Conservation (phyloP, 495 filamentous ascomycete genomes). For the Podospora bellae-mahoneyi region DNA sequence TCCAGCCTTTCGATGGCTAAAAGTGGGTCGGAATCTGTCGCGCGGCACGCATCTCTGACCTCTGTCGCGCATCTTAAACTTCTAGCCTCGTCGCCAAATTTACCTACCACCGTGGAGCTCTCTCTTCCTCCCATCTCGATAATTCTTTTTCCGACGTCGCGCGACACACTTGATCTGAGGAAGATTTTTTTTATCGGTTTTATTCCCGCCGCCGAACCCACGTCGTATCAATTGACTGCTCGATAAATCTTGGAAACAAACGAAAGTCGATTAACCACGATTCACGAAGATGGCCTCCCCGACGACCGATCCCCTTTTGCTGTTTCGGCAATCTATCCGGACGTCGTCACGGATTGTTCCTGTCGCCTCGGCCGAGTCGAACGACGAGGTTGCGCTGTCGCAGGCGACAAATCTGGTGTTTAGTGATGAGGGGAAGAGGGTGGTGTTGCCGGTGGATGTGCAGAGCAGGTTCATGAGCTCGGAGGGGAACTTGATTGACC, state of each 20-base stretch:
- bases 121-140: background rate
- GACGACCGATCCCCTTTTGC: slow-evolving; percentile 67
- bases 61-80: background rate
- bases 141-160: background rate
- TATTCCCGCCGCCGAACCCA: background rate
- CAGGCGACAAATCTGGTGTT: slow-evolving; percentile 82
- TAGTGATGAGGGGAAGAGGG: slow-evolving; percentile 51
- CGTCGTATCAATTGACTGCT: background rate
- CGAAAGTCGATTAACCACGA: background rate
- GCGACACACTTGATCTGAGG: background rate
- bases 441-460: slow-evolving; percentile 67
- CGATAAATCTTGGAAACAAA: background rate
- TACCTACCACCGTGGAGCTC: background rate
- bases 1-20: background rate
- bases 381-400: slow-evolving; percentile 53
- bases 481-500: slow-evolving; percentile 65
- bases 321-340: slow-evolving; percentile 75
- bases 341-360: slow-evolving; percentile 60
- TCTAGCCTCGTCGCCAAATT: background rate
- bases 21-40: background rate
- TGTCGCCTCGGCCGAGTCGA: slow-evolving; percentile 58
- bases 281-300: slow-evolving; percentile 36
- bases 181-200: background rate
- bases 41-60: background rate
- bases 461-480: slow-evolving; percentile 78